Evolutionary conservation across 768 basidiomycete species (phyloP).

Genomic region (Kwoniella sp.): DNA sequence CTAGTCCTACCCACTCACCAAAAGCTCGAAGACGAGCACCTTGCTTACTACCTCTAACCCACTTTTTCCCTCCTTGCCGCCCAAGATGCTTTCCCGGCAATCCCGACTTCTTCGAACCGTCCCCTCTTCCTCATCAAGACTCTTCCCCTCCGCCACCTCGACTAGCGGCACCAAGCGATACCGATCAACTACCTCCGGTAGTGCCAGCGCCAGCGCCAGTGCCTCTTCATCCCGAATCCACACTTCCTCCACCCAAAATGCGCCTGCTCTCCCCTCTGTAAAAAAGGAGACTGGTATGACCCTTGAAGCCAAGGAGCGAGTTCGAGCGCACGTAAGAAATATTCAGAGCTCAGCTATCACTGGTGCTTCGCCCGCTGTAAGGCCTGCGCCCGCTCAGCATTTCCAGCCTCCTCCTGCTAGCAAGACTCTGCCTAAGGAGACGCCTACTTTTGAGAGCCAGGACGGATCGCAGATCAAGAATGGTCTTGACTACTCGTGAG

Average conservation of each 20-base stretch:
- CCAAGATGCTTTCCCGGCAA: slow-evolving; percentile 39
- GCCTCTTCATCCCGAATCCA: slow-evolving; percentile 23
- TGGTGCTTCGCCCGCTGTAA: slow-evolving; percentile 67
- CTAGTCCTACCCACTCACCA: slow-evolving; percentile 11
- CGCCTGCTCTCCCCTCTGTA: slow-evolving; percentile 13
- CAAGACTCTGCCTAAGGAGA: slow-evolving; percentile 33
- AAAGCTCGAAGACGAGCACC: slow-evolving; percentile 32
- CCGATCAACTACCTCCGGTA: slow-evolving; percentile 20
- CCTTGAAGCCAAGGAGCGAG: slow-evolving; percentile 77
- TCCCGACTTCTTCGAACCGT: slow-evolving; percentile 36
- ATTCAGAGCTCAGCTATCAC: slow-evolving; percentile 69
- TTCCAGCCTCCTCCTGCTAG: slow-evolving; percentile 50
- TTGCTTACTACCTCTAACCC: background rate
- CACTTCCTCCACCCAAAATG: slow-evolving; percentile 34
- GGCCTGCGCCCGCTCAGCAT: slow-evolving; percentile 65
- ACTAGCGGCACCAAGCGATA: slow-evolving; percentile 8
- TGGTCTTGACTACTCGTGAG: slow-evolving; percentile 51
- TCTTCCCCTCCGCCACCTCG: background rate
- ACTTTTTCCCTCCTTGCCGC: slow-evolving; percentile 1
- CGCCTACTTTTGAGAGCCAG: slow-evolving; percentile 35
- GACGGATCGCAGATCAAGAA: slow-evolving; percentile 32
- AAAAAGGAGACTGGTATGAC: slow-evolving; percentile 56
- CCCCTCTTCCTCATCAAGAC: slow-evolving; percentile 25
- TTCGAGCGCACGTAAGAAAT: slow-evolving; percentile 73
- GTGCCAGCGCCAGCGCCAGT: slow-evolving; percentile 1